Evolutionary conservation across 305 asterid species (phyloP).

Genomic region (Solanum aculeatissimum): DNA sequence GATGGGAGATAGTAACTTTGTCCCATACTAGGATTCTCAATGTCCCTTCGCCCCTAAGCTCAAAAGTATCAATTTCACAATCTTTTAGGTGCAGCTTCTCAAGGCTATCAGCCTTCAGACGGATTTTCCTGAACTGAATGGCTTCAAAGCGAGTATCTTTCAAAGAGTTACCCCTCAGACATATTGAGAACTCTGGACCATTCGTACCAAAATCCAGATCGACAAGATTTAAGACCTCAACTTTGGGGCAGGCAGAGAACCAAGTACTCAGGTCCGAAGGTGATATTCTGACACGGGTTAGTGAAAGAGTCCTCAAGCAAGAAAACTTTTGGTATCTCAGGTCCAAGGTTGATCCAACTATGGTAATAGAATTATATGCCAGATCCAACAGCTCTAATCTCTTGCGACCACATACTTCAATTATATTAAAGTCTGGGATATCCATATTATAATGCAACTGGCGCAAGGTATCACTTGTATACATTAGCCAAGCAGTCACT

Average conservation of each 20-base stretch:
- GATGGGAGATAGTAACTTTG: not conserved
- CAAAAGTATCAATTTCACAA: not conserved
- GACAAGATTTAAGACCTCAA: conserved; percentile 39
- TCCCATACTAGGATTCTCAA: not conserved
- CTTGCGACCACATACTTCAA: conserved; percentile 54
- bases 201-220: conserved; percentile 58
- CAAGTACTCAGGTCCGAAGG: conserved; percentile 54
- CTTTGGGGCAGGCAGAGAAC: conserved; percentile 63
- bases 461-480: not conserved
- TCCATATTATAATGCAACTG: not conserved
- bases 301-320: conserved; percentile 44
- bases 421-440: not conserved
- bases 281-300: conserved; percentile 57
- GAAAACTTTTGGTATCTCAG: conserved; percentile 68
- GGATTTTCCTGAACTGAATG: conserved; percentile 52
- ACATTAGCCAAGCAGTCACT: not conserved
- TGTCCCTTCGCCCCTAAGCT: not conserved
- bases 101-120: conserved; percentile 58
- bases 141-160: conserved; percentile 68
- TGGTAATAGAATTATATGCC: conserved; percentile 54
- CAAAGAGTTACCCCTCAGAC: conserved; percentile 50
- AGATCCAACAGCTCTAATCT: conserved; percentile 60
- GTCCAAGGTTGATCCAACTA: conserved; percentile 20
- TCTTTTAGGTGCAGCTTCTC: conserved; percentile 42
- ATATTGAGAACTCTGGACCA: conserved; percentile 57